Evolutionary conservation across 345 rosid species (phyloP).

Genomic region (Eucalyptus regnans): DNA sequence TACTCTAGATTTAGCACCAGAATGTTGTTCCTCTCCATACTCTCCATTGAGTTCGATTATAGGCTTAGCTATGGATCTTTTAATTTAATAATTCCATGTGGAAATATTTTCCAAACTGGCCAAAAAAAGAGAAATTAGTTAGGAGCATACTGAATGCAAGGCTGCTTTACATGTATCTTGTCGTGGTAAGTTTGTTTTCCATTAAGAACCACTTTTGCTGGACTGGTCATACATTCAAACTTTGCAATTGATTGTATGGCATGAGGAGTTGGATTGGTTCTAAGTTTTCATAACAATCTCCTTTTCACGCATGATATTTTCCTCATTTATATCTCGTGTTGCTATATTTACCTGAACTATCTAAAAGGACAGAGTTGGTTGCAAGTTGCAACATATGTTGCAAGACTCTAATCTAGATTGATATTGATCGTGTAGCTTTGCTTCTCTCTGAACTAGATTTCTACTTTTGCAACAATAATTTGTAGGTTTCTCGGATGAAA

Average conservation of each 20-base stretch:
- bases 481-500: constrained; percentile 68
- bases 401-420: not conserved
- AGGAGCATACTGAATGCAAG: not conserved
- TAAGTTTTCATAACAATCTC: not conserved
- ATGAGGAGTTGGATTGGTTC: not conserved
- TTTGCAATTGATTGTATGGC: not conserved
- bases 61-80: not conserved
- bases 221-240: not conserved
- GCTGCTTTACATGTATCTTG: not conserved
- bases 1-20: not conserved
- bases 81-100: not conserved
- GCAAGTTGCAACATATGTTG: not conserved
- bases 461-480: not conserved
- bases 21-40: not conserved
- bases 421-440: not conserved
- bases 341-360: not conserved
- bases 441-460: not conserved
- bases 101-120: not conserved
- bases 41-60: not conserved
- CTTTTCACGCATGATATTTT: not conserved
- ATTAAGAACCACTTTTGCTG: not conserved
- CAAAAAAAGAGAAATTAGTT: not conserved
- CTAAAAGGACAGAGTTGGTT: not conserved
- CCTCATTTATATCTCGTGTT: not conserved
- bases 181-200: not conserved